These are phyloP conservation scores for Verticillium isaacii DNA, from an alignment of 2,329 filamentous ascomycete species.

Conservation along the genomic window DNA sequence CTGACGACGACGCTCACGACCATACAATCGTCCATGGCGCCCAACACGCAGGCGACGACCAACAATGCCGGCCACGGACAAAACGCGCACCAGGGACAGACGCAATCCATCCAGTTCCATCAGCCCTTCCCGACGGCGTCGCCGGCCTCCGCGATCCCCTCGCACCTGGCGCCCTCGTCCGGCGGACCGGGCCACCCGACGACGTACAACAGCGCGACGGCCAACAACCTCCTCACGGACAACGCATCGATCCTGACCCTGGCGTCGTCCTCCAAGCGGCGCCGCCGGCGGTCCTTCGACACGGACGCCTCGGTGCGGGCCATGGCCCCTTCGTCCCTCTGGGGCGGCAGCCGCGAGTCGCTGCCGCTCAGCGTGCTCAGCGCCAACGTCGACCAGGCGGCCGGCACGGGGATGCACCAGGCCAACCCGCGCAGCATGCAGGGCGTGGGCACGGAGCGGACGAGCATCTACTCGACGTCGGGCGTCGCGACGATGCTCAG, in stretches of 20 bases:
- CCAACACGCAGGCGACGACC: conserved; percentile 39
- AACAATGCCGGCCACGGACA: conserved; percentile 35
- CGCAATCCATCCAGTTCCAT: conserved; percentile 54
- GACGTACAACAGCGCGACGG: conserved; percentile 73
- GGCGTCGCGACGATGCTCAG: conserved; percentile 62
- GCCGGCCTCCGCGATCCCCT: conserved; percentile 68
- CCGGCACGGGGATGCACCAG: conserved; percentile 31
- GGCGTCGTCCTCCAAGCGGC: conserved; percentile 75
- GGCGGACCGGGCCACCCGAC: conserved; percentile 49
- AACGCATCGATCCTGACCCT: conserved; percentile 83
- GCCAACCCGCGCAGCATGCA: conserved; percentile 28
- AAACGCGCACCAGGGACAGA: conserved; percentile 27
- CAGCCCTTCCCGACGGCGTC: conserved; percentile 60
- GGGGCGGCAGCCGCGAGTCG: conserved; percentile 76
- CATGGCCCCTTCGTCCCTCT: conserved; percentile 76
- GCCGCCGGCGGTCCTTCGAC: conserved; percentile 73
- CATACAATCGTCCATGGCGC: conserved; percentile 66
- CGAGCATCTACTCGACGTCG: conserved; percentile 75
- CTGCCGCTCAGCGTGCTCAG: conserved; percentile 75
- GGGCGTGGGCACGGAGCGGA: conserved; percentile 53
- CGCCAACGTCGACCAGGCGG: conserved; percentile 54
- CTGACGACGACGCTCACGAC: conserved; percentile 81
- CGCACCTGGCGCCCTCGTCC: conserved; percentile 56
- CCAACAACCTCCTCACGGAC: conserved; percentile 77
- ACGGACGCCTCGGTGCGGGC: conserved; percentile 83